phyloP scores from a whole-genome alignment of 345 rosid species.

The Ceriops decandra region DNA sequence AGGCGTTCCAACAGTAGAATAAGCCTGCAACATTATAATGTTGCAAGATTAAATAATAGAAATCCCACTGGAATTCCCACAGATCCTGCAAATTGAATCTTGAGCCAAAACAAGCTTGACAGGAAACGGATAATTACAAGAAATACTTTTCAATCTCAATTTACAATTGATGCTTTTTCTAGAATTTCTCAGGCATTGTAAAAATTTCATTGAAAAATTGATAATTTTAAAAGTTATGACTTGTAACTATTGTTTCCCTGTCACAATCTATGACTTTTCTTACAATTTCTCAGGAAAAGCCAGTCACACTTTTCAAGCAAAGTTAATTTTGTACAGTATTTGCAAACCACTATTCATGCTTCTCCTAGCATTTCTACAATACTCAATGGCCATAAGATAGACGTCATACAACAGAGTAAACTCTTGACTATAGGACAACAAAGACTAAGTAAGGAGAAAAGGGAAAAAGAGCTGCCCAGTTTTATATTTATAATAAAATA shows the following conservation, averaged over 20 bases:
- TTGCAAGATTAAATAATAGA: conserved; percentile 13
- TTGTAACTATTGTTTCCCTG: too few species aligned
- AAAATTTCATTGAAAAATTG: too few species aligned
- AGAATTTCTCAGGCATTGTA: too few species aligned
- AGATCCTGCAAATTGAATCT: conserved; percentile 4
- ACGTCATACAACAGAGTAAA: background rate
- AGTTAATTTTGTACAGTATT: too few species aligned
- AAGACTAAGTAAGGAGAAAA: background rate
- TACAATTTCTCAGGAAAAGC: too few species aligned
- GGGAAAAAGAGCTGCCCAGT: background rate
- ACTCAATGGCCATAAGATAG: conserved; percentile 3
- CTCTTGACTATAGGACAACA: background rate
- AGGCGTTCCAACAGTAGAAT: conserved; percentile 32
- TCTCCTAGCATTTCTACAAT: conserved; percentile 3
- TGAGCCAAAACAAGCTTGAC: conserved; percentile 1
- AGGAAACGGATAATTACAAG: background rate
- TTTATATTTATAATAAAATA: background rate
- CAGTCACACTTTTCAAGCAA: too few species aligned
- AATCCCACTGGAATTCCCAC: conserved; percentile 1
- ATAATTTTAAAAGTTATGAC: too few species aligned
- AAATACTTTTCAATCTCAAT: background rate
- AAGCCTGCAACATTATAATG: conserved; percentile 22
- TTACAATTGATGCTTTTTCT: too few species aligned
- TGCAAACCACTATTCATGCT: too few species aligned
- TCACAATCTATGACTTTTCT: too few species aligned